A percentile compares a stretch with the other conserved stretches of the same genome.
Evolutionary conservation across 2,329 filamentous ascomycete genomes (phyloP).

Genomic region (Aspergillus versicolor): DNA sequence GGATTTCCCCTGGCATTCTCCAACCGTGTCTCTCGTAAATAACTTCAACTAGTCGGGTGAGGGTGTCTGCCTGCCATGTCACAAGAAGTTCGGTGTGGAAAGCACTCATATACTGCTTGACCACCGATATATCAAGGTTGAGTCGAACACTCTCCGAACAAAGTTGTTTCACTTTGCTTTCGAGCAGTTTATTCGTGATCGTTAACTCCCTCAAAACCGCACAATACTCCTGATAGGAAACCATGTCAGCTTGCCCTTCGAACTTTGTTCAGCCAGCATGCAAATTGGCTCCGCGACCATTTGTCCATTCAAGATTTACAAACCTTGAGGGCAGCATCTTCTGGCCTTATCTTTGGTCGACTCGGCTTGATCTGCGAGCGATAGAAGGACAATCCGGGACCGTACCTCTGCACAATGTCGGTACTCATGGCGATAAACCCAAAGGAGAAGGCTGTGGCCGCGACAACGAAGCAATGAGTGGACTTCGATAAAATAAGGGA

Average conservation of each 20-base stretch:
- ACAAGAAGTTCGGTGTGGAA: conserved; percentile 27
- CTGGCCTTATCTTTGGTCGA: neutral
- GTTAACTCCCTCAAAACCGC: conserved; percentile 22
- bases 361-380: conserved; percentile 9
- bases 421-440: conserved; percentile 14
- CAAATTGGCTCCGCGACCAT: neutral
- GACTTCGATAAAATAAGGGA: conserved; percentile 11
- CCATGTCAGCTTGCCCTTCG: neutral
- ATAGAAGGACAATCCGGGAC: conserved; percentile 25
- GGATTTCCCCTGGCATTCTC: conserved; percentile 23
- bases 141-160: conserved; percentile 21
- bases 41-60: conserved; percentile 36
- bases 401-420: conserved; percentile 17
- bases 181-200: conserved; percentile 27
- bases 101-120: conserved; percentile 27
- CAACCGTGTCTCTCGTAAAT: conserved; percentile 24
- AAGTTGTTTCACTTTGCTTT: conserved; percentile 24
- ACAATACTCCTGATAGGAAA: conserved; percentile 18
- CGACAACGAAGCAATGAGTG: conserved; percentile 13
- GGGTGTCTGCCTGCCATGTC: conserved; percentile 37
- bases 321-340: conserved; percentile 15
- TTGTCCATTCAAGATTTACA: conserved; percentile 4
- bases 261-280: neutral
- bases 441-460: neutral
- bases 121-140: conserved; percentile 25